Evolutionary conservation across 2,329 filamentous ascomycete species (phyloP), one percentile per base, ranked within the genome.

Genomic region (Amauroascus verrucosus): DNA sequence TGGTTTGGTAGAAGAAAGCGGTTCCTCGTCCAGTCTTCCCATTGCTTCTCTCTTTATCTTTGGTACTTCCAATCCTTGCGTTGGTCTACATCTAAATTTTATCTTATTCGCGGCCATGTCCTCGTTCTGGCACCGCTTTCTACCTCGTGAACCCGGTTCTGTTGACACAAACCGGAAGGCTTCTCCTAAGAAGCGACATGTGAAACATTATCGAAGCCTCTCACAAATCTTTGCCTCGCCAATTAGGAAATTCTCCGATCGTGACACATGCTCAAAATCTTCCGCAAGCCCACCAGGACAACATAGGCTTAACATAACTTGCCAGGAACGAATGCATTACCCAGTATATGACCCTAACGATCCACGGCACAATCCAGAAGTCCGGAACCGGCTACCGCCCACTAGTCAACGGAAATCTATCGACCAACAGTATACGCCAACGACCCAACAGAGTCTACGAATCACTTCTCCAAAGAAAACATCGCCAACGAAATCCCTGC

Each of bases 301-400:
- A 22, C 52, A 24, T 28, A 13, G 13, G 16, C 8, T 6, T 4
- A 43, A 14, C 6, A 41, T 53, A 24, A 60, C 60, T 2, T 70
- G 65, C 46, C 57, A 65, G 44, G 67, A 70, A 56, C 64, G 57
- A 30, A 51, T 54, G 7, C 63, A 69, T 54, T 70, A 70, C 54
- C 66, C 68, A 1, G 33, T 70, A 13, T 70, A 64, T 50, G 61
- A 69, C 46, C 65, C 67, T 28, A 56, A 54, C n/a, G 62, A 70
- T 47, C 66, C 67, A 54, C 60, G 64, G 26, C 68, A 70, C 47
- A 69, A 68, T 24, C 63, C 68, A 48, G 11, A 48, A 49, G 14
- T 30, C 51, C 30, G 60, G 58, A 56, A 22, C 44, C 43, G 28
- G 14, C 26, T 35, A 32, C 38, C 6, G 11, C 55, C 2, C 57